These are phyloP conservation scores for Circinella minor DNA, from an alignment of 371 early-diverging fungal species.

Conservation along the genomic window DNA sequence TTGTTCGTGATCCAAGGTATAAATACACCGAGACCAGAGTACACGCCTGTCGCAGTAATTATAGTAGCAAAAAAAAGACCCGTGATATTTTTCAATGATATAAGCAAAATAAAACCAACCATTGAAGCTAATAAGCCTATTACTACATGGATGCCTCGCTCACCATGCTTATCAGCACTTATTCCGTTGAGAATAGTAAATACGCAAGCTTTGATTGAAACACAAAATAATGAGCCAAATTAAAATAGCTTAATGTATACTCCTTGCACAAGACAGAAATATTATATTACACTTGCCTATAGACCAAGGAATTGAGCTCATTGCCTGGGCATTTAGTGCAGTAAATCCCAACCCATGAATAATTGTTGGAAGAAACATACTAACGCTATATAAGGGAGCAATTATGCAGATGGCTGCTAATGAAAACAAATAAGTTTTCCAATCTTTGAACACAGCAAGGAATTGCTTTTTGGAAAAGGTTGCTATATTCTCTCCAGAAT, in stretches of 20 bases:
- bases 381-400: constrained; percentile 65
- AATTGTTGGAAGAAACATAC: constrained; percentile 74
- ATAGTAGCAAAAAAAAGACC: constrained; percentile 55
- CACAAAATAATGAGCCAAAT: too few relatives aligned
- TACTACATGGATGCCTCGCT: constrained; percentile 68
- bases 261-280: background rate
- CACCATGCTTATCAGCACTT: constrained; percentile 65
- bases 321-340: constrained; percentile 51
- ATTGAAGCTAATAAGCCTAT: constrained; percentile 59
- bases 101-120: constrained; percentile 67
- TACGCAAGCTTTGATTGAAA: constrained; percentile 42
- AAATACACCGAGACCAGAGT: constrained; percentile 59
- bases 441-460: constrained; percentile 56
- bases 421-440: constrained; percentile 60
- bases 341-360: constrained; percentile 69
- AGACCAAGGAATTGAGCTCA: constrained; percentile 32
- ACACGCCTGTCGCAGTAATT: constrained; percentile 57
- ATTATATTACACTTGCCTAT: constrained; percentile 2
- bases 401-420: constrained; percentile 64
- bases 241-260: too few relatives aligned
- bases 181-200: constrained; percentile 60
- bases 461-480: constrained; percentile 65
- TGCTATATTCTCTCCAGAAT: constrained; percentile 41
- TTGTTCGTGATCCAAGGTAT: constrained; percentile 53
- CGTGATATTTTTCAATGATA: constrained; percentile 29